Percentiles rank a stretch among this genome's conserved stretches.
Conservation (phyloP, 2,329 filamentous ascomycete species). For the Whalleya microplaca region DNA sequence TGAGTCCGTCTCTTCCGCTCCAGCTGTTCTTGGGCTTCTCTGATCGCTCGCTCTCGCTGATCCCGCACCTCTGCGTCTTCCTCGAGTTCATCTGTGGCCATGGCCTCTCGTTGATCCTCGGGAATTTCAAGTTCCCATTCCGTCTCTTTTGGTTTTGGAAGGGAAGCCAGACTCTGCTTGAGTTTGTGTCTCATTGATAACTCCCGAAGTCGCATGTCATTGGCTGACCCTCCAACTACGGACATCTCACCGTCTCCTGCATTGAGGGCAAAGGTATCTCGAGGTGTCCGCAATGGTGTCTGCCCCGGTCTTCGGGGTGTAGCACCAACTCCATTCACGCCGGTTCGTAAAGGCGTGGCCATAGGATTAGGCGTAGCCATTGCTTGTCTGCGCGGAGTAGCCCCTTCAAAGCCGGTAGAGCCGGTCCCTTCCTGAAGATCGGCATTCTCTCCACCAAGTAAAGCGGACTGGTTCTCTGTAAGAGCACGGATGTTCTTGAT, state of each 20-base stretch:
- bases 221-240: conserved; percentile 73
- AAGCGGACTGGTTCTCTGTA: conserved; percentile 90
- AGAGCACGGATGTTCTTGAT: conserved; percentile 90
- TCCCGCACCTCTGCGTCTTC: conserved; percentile 74
- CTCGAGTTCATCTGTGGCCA: conserved; percentile 54
- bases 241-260: conserved; percentile 67
- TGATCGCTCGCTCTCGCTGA: conserved; percentile 72
- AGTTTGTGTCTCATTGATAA: conserved; percentile 70
- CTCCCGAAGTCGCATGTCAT: conserved; percentile 74
- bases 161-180: conserved; percentile 72
- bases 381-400: conserved; percentile 76
- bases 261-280: conserved; percentile 87
- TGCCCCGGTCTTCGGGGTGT: conserved; percentile 73
- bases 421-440: conserved; percentile 79
- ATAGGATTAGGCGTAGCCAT: conserved; percentile 94
- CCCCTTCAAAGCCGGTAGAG: conserved; percentile 87
- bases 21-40: conserved; percentile 72
- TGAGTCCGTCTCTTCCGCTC: conserved; percentile 86
- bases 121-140: conserved; percentile 95
- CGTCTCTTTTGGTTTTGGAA: conserved; percentile 90
- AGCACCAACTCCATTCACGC: conserved; percentile 64
- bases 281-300: conserved; percentile 84
- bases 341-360: conserved; percentile 81
- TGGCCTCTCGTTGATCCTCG: conserved; percentile 72
- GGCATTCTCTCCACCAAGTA: conserved; percentile 93